phyloP scores from a whole-genome alignment of 306 rosid species.

The Cucurbita maxima region DNA sequence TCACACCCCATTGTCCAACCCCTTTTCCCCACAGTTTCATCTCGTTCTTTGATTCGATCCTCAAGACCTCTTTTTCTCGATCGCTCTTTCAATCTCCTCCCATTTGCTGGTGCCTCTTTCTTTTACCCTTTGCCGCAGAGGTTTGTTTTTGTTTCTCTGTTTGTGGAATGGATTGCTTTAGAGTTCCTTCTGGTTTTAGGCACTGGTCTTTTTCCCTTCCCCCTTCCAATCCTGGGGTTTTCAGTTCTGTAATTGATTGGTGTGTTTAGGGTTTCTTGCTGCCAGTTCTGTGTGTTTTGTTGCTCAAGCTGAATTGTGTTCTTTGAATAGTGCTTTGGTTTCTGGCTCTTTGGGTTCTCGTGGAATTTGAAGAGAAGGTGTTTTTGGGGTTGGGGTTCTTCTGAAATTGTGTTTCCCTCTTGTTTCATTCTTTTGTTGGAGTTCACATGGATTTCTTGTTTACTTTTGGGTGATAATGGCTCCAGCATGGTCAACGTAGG shows the following conservation, averaged over 20 bases:
- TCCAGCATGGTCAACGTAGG: not conserved
- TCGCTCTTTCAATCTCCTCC: not conserved
- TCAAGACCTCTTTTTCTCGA: not conserved
- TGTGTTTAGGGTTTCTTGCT: conserved; percentile 4
- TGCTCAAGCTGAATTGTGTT: not conserved
- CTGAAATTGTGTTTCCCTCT: not conserved
- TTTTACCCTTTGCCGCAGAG: not conserved
- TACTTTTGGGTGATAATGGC: not conserved
- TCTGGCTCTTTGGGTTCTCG: not conserved
- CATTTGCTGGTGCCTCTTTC: not conserved
- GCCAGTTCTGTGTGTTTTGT: not conserved
- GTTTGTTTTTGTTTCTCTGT: not conserved
- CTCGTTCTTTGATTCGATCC: not conserved
- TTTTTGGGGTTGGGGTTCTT: not conserved
- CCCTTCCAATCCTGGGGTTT: not conserved
- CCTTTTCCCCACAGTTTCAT: not conserved
- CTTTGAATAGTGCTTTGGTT: not conserved
- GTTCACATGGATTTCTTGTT: not conserved
- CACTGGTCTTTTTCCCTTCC: not conserved
- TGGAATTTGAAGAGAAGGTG: not conserved
- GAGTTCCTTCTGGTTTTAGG: not conserved
- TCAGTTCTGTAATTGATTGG: not conserved
- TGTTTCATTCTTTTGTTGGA: not conserved
- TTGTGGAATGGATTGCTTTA: not conserved
- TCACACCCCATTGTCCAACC: not conserved